Conservation (phyloP, 257 asterid species). For the Gentiana dahurica region DNA sequence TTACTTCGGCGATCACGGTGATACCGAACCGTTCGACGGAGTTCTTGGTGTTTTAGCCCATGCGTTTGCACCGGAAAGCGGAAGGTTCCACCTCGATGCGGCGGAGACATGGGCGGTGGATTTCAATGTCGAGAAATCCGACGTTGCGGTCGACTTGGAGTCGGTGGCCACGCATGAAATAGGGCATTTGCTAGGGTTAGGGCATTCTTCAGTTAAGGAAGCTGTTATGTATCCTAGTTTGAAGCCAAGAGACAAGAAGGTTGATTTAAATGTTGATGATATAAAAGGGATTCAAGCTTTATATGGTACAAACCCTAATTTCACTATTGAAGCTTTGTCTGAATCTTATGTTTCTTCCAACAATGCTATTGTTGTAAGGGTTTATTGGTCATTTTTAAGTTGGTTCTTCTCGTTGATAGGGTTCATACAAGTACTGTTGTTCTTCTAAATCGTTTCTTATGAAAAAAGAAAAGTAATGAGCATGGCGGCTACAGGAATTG, state of each 20-base stretch:
- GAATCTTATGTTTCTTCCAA: conserved; percentile 45
- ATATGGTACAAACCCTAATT: conserved; percentile 75
- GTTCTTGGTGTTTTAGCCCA: conserved; percentile 76
- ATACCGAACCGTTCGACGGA: conserved; percentile 80
- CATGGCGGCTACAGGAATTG: too few relatives aligned
- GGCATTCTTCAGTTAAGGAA: conserved; percentile 40
- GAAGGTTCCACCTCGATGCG: conserved; percentile 77
- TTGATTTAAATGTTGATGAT: conserved; percentile 53
- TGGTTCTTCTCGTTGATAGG: conserved; percentile 5
- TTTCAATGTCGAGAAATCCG: conserved; percentile 32
- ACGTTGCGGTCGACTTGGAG: conserved; percentile 70
- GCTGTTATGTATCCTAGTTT: conserved; percentile 89
- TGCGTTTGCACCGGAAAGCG: conserved; percentile 79
- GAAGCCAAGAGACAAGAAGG: conserved; percentile 51
- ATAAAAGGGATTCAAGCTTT: conserved; percentile 61
- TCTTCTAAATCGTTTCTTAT: background rate
- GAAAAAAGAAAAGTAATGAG: too few relatives aligned
- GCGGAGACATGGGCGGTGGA: conserved; percentile 92
- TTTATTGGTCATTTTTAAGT: conserved; percentile 2
- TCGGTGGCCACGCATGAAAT: conserved; percentile 93
- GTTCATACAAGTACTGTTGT: background rate
- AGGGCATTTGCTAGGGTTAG: conserved; percentile 74
- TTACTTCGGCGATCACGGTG: conserved; percentile 71
- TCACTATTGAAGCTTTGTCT: conserved; percentile 22
- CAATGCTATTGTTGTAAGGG: conserved; percentile 16